Evolutionary conservation across 2,329 filamentous ascomycete species (phyloP), one percentile per base, ranked within the genome.

Genomic region (Fusarium praegraminearum): DNA sequence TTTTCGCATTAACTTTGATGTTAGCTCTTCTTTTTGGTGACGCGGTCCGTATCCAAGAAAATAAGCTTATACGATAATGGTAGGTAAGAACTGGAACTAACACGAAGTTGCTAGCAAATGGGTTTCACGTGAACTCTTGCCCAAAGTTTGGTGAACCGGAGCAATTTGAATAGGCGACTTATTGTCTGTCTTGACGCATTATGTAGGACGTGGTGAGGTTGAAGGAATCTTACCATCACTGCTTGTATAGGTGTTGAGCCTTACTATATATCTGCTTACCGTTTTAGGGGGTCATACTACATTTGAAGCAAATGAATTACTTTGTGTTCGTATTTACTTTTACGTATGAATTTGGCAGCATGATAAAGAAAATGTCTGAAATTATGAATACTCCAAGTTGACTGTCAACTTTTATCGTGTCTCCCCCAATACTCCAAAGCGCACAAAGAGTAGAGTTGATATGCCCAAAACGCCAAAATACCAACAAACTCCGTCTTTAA

Each of bases 391-490:
- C 60, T 69, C 36, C 20, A 57, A 61, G 40, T 56, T 20, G 33
- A 20, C 16, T 18, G 24, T 43, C 43, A 40, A 26, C 24, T n/a
- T n/a, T 55, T 18, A 53, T 20, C 24, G 4, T 18, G 28, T 50
- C 44, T 52, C 26, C 8, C 16, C 28, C 28, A 33, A 40, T 52
- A 24, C 33, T 52, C 30, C 22, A 18, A 43, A 38, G 13, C 45
- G 30, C 35, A 36, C 60, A 41, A 35, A 56, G 67, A 70, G 67
- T 70, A 54, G 67, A 47, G 67, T 64, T 70, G 59, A 20, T 26
- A 15, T 53, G 13, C 44, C 47, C 18, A 33, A 52, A 36, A 32
- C 33, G 28, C 52, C 53, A 62, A 44, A 47, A 43, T 65, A 7
- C 28, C 24, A 35, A 49, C 16, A 44, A 44, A 44, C 24, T 43